Percentiles rank a stretch among this genome's conserved stretches.
Evolutionary conservation across 2,329 filamentous ascomycete genomes (phyloP).

Genomic region (Fusarium aywerte): DNA sequence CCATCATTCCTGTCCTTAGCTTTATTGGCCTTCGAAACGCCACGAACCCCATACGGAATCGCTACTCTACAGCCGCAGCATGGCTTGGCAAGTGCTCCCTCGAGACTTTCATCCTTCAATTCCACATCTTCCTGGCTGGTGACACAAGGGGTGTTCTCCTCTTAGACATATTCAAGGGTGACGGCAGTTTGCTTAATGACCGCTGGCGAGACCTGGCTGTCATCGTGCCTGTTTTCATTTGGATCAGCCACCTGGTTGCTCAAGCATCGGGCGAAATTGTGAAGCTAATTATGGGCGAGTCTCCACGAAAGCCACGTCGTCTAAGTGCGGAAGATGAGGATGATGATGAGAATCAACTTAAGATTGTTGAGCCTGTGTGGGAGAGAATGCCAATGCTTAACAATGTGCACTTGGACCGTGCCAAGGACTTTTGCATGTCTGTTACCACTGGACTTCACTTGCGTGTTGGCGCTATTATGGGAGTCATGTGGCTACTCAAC

Average conservation of each 20-base stretch:
- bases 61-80: slow-evolving; percentile 55
- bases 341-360: slow-evolving; percentile 33
- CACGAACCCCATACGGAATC: slow-evolving; percentile 28
- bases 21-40: slow-evolving; percentile 64
- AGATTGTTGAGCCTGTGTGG: slow-evolving; percentile 40
- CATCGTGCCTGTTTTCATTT: slow-evolving; percentile 46
- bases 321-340: slow-evolving; percentile 4
- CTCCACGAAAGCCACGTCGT: slow-evolving; percentile 4
- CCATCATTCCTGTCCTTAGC: slow-evolving; percentile 63
- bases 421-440: slow-evolving; percentile 10
- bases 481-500: slow-evolving; percentile 43
- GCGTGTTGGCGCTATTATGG: slow-evolving; percentile 28
- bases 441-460: slow-evolving; percentile 16
- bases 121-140: slow-evolving; percentile 70
- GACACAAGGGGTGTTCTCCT: slow-evolving; percentile 64
- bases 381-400: slow-evolving; percentile 16
- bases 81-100: slow-evolving; percentile 67
- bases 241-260: slow-evolving; percentile 44
- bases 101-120: slow-evolving; percentile 69
- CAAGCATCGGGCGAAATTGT: slow-evolving; percentile 44
- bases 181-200: slow-evolving; percentile 40
- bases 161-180: slow-evolving; percentile 41
- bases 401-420: slow-evolving; percentile 10
- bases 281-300: slow-evolving; percentile 38
- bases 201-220: slow-evolving; percentile 44